Evolutionary conservation across 441 rosid genomes (phyloP), one percentile per base, ranked within the genome.

Genomic region (Gossypium gossypioides): DNA sequence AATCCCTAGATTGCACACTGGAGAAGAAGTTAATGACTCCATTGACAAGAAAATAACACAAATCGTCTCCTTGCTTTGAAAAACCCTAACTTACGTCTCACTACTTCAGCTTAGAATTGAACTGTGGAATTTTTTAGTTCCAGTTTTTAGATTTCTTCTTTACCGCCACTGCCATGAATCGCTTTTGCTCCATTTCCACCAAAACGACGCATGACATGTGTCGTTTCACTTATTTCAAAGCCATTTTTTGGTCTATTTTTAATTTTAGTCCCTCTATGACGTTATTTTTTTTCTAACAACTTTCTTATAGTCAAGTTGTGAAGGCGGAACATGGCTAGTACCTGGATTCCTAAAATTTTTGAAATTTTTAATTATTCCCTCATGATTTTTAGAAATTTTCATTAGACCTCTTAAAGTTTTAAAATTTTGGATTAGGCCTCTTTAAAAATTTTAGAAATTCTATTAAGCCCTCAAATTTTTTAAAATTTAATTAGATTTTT

Each of bases 1-100:
- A 80, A 86, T 64, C 80, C 76, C 86, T 72, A 89, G 59, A 79
- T 83, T 78, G 52, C 79, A 71, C 46, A 80, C 80, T 8, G 67
- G 42, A 40, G 80, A 76, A 44, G 91, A 75, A 19, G 79, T 52
- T 44, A 85, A 74, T 54, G 77, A 76, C 58, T 79, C 90, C 98
- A 88, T 88, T 81, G 76, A 37, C 21, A 24, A 42, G 64, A 21
- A 44, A 24, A 1, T 9, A 48, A 63, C 3, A 18, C 4, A 24
- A 50, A 7, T 15, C 19, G 10, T 55, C 10, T 46, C 22, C 58
- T 51, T 29, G 51, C 44, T 65, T 61, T 59, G n/a, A 66, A 79
- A 79, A 34, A 59, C 76, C 81, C 76, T 72, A 58, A 48, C 54
- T n/a, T 9, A 3, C 0, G n/a, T 27, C 60, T 21, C n/a, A 48